These are phyloP conservation scores for Sugiyamaella pinicola DNA, from an alignment of 1,139 yeast species.

Conservation along the genomic window DNA sequence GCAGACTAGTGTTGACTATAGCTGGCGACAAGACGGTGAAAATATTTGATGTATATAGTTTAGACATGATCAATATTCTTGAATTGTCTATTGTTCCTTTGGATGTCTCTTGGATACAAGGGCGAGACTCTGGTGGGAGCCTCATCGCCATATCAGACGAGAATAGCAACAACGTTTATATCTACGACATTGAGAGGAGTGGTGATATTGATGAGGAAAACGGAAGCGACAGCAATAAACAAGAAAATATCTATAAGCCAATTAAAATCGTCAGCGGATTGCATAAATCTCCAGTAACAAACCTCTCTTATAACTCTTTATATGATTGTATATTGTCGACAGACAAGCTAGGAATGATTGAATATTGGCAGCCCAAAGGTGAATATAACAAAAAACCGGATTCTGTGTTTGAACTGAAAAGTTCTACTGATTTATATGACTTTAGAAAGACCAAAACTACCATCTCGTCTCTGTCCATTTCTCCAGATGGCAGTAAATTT, in stretches of 20 bases:
- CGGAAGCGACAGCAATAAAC: conserved; percentile 7
- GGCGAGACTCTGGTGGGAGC: conserved; percentile 22
- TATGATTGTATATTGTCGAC: conserved; percentile 45
- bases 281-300: conserved; percentile 43
- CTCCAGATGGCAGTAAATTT: conserved; percentile 38
- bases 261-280: conserved; percentile 30
- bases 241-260: conserved; percentile 26
- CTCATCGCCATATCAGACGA: conserved; percentile 38
- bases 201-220: conserved; percentile 25
- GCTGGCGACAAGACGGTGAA: conserved; percentile 42
- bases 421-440: conserved; percentile 49
- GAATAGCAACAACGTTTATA: conserved; percentile 31
- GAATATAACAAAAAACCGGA: conserved; percentile 31
- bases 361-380: conserved; percentile 47
- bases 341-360: conserved; percentile 49
- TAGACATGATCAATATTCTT: conserved; percentile 49
- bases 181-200: conserved; percentile 36
- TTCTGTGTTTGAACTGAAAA: conserved; percentile 44
- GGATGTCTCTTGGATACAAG: conserved; percentile 30
- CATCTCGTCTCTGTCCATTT: conserved; percentile 35
- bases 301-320: conserved; percentile 40
- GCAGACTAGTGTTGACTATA: conserved; percentile 41
- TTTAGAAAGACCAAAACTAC: conserved; percentile 43
- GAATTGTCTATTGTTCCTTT: conserved; percentile 31
- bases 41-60: conserved; percentile 47